A percentile compares a stretch with the other conserved stretches of the same genome.
Evolutionary conservation across 805 yeast species (phyloP).

Genomic region (Schwanniomyces occidentalis): DNA sequence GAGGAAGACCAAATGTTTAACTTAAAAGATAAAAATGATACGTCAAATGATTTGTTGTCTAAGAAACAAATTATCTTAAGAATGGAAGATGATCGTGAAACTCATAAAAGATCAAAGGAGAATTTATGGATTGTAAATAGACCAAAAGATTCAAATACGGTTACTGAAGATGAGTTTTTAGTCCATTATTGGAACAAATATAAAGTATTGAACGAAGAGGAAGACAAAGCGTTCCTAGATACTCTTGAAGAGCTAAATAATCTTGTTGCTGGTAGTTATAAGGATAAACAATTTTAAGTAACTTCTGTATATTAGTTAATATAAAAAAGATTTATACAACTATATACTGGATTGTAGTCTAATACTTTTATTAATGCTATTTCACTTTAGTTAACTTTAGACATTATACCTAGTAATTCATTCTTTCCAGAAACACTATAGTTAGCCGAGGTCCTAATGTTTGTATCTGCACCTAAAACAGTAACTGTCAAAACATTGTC

Average conservation of each 20-base stretch:
- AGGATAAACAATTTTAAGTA: conserved; percentile 37
- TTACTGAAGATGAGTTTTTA: conserved; percentile 38
- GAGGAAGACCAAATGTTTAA: conserved; percentile 29
- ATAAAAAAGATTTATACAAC: too few species aligned
- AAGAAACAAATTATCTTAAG: conserved; percentile 64
- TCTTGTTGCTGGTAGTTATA: conserved; percentile 55
- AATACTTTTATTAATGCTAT: conserved; percentile 3
- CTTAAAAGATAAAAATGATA: conserved; percentile 20
- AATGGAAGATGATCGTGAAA: conserved; percentile 91
- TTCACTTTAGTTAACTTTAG: conserved; percentile 9
- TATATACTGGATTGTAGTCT: too few species aligned
- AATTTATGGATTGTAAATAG: conserved; percentile 70
- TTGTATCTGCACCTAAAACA: conserved; percentile 40
- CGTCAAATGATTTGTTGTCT: conserved; percentile 21
- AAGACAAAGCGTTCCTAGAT: conserved; percentile 39
- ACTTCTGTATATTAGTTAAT: neutral
- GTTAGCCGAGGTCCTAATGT: conserved; percentile 56
- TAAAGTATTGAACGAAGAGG: conserved; percentile 49
- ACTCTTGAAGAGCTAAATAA: conserved; percentile 56
- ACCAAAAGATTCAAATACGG: conserved; percentile 32
- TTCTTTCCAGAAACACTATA: conserved; percentile 69
- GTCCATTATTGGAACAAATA: conserved; percentile 49
- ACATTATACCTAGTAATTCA: conserved; percentile 58
- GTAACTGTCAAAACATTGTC: conserved; percentile 60
- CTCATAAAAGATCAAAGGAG: conserved; percentile 84